Evolutionary conservation across 371 early-diverging fungal species (phyloP).

Genomic region (Batkoa obscura): DNA sequence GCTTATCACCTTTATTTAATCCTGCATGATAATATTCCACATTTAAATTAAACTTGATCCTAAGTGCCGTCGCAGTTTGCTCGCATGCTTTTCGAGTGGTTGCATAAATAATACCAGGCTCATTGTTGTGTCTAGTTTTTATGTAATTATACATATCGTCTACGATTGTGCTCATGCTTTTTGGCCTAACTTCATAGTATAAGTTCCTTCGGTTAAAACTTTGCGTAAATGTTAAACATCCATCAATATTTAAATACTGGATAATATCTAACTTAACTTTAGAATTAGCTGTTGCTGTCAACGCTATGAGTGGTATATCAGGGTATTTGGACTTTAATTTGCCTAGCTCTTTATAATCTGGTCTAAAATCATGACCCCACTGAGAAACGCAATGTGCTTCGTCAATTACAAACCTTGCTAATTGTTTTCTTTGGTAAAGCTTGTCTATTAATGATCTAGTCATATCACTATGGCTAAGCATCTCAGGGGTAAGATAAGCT

Average conservation of each 20-base stretch:
- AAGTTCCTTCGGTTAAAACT: constrained; percentile 86
- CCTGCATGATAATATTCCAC: constrained; percentile 90
- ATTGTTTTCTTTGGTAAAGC: constrained; percentile 20
- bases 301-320: constrained; percentile 85
- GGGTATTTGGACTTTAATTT: constrained; percentile 9
- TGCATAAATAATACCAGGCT: constrained; percentile 97
- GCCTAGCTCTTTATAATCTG: constrained; percentile 17
- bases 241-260: constrained; percentile 41
- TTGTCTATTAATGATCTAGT: constrained; percentile 30
- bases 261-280: constrained; percentile 68
- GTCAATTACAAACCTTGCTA: constrained; percentile 93
- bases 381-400: constrained; percentile 95
- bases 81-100: constrained; percentile 73
- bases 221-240: constrained; percentile 49
- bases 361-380: constrained; percentile 97
- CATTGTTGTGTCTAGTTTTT: constrained; percentile 29
- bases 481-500: constrained; percentile 93
- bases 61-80: constrained; percentile 51
- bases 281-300: constrained; percentile 96
- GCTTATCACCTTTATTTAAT: constrained; percentile 61
- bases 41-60: constrained; percentile 20
- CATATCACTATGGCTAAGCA: constrained; percentile 50
- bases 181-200: constrained; percentile 57
- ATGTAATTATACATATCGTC: constrained; percentile 70
- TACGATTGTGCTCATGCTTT: constrained; percentile 25